These are phyloP conservation scores for Pleurotus platypus DNA, from an alignment of 768 basidiomycete genomes.

Conservation along the genomic window DNA sequence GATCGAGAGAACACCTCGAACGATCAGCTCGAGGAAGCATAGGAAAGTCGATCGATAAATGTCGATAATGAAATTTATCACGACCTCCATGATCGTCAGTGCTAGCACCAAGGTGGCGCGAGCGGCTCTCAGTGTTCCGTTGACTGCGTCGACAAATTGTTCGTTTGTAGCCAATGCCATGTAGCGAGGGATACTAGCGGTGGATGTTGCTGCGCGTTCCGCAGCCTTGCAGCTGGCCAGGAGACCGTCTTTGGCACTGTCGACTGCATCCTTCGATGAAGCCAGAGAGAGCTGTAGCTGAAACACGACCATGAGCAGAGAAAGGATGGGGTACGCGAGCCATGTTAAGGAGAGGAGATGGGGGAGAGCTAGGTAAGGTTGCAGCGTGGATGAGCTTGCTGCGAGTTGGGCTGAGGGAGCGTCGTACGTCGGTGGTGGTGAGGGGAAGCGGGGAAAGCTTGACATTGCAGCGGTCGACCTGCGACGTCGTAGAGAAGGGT, in stretches of 20 bases:
- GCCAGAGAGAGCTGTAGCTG: slow-evolving; percentile 72
- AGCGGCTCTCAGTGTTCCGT: slow-evolving; percentile 74
- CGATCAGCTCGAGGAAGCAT: slow-evolving; percentile 88
- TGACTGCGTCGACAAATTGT: slow-evolving; percentile 74
- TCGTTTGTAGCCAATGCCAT: slow-evolving; percentile 82
- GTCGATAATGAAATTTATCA: slow-evolving; percentile 90
- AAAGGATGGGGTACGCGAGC: slow-evolving; percentile 89
- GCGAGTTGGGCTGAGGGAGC: slow-evolving; percentile 30
- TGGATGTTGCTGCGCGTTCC: slow-evolving; percentile 73
- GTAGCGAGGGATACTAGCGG: slow-evolving; percentile 86
- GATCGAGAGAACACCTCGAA: slow-evolving; percentile 76
- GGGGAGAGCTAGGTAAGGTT: slow-evolving; percentile 79
- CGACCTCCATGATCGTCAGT: slow-evolving; percentile 79
- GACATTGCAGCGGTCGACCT: slow-evolving; percentile 38
- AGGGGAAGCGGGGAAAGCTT: slow-evolving; percentile 22
- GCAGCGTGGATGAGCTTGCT: slow-evolving; percentile 37
- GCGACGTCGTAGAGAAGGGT: slow-evolving; percentile 32
- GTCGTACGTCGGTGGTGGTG: slow-evolving; percentile 59
- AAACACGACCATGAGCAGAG: slow-evolving; percentile 84
- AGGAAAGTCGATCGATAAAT: slow-evolving; percentile 91
- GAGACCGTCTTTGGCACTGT: slow-evolving; percentile 70
- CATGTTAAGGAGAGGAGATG: slow-evolving; percentile 85
- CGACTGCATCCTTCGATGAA: slow-evolving; percentile 63
- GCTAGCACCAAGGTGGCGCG: slow-evolving; percentile 69
- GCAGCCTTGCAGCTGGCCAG: slow-evolving; percentile 83